Base-by-base conservation (phyloP, 805 yeast genomes). In the Citeromyces matritensis region DNA sequence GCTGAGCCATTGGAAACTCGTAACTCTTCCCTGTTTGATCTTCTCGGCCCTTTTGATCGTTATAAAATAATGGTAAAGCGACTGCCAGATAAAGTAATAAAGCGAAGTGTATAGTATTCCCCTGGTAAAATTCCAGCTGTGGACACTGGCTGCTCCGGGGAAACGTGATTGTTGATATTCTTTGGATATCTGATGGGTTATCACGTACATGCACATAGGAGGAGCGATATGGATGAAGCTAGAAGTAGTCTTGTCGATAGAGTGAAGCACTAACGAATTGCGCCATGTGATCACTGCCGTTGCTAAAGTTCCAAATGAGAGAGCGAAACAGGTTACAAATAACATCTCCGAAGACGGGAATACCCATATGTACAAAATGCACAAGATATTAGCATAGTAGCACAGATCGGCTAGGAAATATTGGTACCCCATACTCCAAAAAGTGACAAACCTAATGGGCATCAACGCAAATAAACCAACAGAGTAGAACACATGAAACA, bases 201-300 rank as follows among this genome's bases (percentile, higher is more conserved):
- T 73, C 21, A 81, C 84, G 56, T 82, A 85, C 69, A 85, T 65
- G 3, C 86, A 77, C 13, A 76, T 69, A 0, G 95, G 94, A 2
- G 98, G 98, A 56, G 83, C 66, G 9, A 91, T 63, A 48, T 88
- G 98, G 39, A 88, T 88, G 44, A 84, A 80, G 3, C 94, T 75
- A 13, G 88, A 74, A 2, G 97, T 91, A 10, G 86, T 83, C 51
- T 88, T 88, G 41, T 88, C 98, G 37, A 88, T 68, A 9, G 88
- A 76, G 48, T 88, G 98, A 30, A 88, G 60, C 6, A 88, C 97
- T 34, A 88, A 60, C 5, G 95, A 85, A 50, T 88, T 88, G 42
- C 94, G 65, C 98, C 97, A 88, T 0, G 95, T 82, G 28, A 88
- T 74, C 14, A 88, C 95, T 0, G 96, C 96, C 67, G 83, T 86